Evolutionary conservation across 805 yeast genomes (phyloP).

Genomic region (Tetrapisispora arboricola): DNA sequence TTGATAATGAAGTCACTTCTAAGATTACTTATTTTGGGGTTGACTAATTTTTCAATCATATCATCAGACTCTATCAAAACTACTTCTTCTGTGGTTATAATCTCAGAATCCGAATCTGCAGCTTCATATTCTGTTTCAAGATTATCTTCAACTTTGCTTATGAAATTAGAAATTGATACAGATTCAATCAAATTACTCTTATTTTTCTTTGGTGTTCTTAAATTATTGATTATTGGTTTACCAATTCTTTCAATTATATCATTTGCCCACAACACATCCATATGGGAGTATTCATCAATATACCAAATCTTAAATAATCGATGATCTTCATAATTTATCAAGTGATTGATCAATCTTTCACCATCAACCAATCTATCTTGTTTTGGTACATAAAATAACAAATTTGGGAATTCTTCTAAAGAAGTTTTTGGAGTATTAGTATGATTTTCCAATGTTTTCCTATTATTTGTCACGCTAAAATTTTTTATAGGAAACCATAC

Average conservation of each 20-base stretch:
- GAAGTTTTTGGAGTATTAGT: constrained; percentile 28
- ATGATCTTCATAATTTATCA: constrained; percentile 45
- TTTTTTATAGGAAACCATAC: constrained; percentile 40
- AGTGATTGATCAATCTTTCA: constrained; percentile 50
- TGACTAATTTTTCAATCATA: not conserved
- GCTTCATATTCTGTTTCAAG: constrained; percentile 1
- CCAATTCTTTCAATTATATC: constrained; percentile 64
- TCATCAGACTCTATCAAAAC: not conserved
- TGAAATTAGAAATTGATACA: constrained; percentile 1
- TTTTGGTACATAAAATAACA: constrained; percentile 61
- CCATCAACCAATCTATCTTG: constrained; percentile 76
- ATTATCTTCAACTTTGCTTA: not conserved
- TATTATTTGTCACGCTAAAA: too few relatives aligned
- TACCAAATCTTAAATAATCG: constrained; percentile 24
- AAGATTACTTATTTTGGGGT: not conserved
- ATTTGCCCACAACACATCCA: constrained; percentile 90
- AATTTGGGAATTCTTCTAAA: constrained; percentile 38
- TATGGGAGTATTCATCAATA: constrained; percentile 63
- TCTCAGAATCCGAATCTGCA: not conserved
- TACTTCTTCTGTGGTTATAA: not conserved
- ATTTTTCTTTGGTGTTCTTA: constrained; percentile 12
- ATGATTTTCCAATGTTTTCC: constrained; percentile 7
- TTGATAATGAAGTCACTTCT: constrained; percentile 1
- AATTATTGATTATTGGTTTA: constrained; percentile 30
- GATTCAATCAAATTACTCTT: not conserved